phyloP scores from a whole-genome alignment of 768 basidiomycete genomes.

The Termitomyces eurrhizus region DNA sequence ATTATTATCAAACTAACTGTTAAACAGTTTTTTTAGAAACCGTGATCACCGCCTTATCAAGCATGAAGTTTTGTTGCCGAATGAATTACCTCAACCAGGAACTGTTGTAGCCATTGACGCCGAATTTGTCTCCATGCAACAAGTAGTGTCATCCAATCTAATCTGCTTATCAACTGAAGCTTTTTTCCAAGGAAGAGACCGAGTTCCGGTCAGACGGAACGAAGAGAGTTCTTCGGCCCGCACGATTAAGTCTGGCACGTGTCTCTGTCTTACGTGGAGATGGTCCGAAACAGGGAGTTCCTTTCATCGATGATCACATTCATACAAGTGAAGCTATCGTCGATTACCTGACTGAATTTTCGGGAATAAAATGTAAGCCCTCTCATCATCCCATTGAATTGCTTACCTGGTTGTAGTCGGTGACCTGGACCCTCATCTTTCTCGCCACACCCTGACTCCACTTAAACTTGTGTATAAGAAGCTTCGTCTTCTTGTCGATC shows the following conservation, averaged over 20 bases:
- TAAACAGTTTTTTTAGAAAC: slow-evolving; percentile 44
- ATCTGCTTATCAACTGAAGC: neutral
- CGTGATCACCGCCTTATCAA: slow-evolving; percentile 70
- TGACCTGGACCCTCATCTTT: slow-evolving; percentile 82
- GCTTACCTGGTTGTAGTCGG: slow-evolving; percentile 55
- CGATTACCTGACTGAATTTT: slow-evolving; percentile 96
- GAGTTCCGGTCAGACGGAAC: slow-evolving; percentile 95
- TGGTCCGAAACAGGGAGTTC: slow-evolving; percentile 73
- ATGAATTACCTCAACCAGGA: slow-evolving; percentile 82
- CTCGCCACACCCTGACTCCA: slow-evolving; percentile 87
- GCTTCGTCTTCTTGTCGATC: slow-evolving; percentile 85
- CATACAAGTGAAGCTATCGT: slow-evolving; percentile 94
- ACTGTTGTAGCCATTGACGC: slow-evolving; percentile 94
- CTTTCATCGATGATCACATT: slow-evolving; percentile 98
- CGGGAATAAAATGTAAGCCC: slow-evolving; percentile 84
- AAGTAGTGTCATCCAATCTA: slow-evolving; percentile 27
- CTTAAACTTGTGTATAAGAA: slow-evolving; percentile 99
- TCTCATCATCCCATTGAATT: neutral
- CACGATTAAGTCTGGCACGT: slow-evolving; percentile 86
- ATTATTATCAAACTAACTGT: neutral
- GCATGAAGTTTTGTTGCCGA: slow-evolving; percentile 66
- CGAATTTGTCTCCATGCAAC: slow-evolving; percentile 96
- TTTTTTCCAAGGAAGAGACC: slow-evolving; percentile 74
- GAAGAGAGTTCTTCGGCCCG: slow-evolving; percentile 88
- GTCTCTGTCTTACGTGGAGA: slow-evolving; percentile 92